A percentile compares a stretch with the other conserved stretches of the same genome.
Evolutionary conservation across 768 basidiomycete genomes (phyloP).

Genomic region (Mycena rosella): DNA sequence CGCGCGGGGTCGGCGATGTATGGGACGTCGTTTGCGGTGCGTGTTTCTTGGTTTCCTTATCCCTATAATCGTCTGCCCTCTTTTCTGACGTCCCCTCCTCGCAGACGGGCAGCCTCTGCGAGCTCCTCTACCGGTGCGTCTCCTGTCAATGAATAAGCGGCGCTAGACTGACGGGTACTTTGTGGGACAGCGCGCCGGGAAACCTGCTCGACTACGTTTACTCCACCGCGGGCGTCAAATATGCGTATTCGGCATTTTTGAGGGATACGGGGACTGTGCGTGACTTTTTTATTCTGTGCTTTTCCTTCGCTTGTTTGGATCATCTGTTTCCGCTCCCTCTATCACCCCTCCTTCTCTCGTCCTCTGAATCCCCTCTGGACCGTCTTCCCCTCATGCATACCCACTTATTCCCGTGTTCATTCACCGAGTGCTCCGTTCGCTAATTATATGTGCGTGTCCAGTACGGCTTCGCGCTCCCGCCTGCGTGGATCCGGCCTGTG

Average conservation of each 20-base stretch:
- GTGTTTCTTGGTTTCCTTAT: constrained; percentile 25
- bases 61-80: no score
- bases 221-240: constrained; percentile 66
- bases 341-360: no score
- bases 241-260: constrained; percentile 73
- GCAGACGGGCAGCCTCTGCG: constrained; percentile 61
- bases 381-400: no score
- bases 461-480: constrained; percentile 85
- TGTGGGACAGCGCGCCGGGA: constrained; percentile 61
- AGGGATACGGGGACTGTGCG: constrained; percentile 79
- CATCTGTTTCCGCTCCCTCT: no score
- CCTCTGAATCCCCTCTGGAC: no score
- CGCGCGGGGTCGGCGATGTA: constrained; percentile 67
- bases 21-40: constrained; percentile 66
- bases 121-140: constrained; percentile 56
- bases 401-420: no score
- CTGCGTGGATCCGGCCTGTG: constrained; percentile 79
- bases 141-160: neutral
- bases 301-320: no score
- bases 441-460: constrained; percentile 40
- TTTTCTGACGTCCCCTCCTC: neutral
- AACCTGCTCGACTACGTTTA: constrained; percentile 80
- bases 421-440: no score
- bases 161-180: constrained; percentile 17
- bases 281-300: no score